Evolutionary conservation across 306 rosid species (phyloP).

Genomic region (Betula pendula): DNA sequence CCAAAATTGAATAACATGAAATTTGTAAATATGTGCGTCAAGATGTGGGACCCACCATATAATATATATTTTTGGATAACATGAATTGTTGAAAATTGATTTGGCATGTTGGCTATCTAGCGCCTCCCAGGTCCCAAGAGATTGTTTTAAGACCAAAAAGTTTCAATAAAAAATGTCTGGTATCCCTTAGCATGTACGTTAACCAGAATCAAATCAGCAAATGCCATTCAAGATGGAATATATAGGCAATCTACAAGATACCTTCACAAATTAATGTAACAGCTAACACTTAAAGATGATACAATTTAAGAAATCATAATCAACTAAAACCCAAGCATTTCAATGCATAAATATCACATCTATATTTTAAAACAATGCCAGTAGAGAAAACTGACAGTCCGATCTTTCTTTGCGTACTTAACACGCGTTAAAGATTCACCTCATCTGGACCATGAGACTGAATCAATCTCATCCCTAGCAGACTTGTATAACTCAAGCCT

Average conservation of each 20-base stretch:
- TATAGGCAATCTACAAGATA: neutral
- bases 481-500: constrained; percentile 53
- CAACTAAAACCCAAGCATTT: neutral
- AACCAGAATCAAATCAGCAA: neutral
- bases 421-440: neutral
- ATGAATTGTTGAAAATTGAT: no score
- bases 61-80: no score
- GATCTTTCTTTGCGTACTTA: no score
- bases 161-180: no score
- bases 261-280: neutral
- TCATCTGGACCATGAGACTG: constrained; percentile 48
- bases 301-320: neutral
- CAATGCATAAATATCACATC: neutral
- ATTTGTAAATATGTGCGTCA: no score
- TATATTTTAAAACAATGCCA: neutral
- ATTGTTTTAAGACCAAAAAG: no score
- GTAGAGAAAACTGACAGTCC: neutral
- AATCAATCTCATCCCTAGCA: constrained; percentile 58
- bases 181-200: no score
- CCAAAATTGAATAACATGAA: no score
- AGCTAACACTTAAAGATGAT: neutral
- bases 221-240: neutral
- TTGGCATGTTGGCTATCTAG: no score
- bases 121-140: no score
- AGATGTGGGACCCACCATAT: no score